Conservation (phyloP, 129 eudicot genomes). For the Arctium lappa region DNA sequence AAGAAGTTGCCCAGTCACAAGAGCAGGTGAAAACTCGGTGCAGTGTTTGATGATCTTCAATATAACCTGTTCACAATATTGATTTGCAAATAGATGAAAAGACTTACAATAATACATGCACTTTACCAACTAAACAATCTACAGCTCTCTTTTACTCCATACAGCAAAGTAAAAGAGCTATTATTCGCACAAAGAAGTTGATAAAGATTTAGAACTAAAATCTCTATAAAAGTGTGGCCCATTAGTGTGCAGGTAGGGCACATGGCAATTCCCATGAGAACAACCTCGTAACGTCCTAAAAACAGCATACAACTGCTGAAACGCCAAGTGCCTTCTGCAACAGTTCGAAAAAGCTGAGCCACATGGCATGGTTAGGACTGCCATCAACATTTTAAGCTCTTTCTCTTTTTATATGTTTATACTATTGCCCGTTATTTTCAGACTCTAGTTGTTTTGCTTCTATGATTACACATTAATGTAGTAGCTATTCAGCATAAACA, state of each 20-base stretch:
- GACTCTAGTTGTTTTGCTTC: not conserved
- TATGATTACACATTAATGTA: not conserved
- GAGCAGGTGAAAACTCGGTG: constrained; percentile 85
- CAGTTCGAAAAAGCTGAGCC: not conserved
- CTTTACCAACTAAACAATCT: not conserved
- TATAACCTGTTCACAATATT: constrained; percentile 56
- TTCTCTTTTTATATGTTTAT: not conserved
- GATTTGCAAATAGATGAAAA: not conserved
- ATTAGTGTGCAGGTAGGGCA: not conserved
- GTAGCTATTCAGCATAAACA: not conserved
- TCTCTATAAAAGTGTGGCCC: not conserved
- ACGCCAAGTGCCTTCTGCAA: not conserved
- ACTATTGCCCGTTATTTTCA: not conserved
- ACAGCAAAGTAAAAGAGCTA: not conserved
- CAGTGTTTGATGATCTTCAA: constrained; percentile 95
- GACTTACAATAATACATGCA: not conserved
- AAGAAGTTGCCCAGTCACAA: constrained; percentile 94
- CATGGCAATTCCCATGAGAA: not conserved
- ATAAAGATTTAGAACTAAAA: not conserved
- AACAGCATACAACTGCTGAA: not conserved
- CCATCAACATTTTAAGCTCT: not conserved
- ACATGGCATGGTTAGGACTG: not conserved
- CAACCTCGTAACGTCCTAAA: not conserved
- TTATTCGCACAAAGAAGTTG: not conserved
- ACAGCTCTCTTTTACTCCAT: not conserved